A percentile compares a stretch with the other conserved stretches of the same genome.
Evolutionary conservation across 805 yeast species (phyloP).

Genomic region (Metschnikowia kunwiensis): DNA sequence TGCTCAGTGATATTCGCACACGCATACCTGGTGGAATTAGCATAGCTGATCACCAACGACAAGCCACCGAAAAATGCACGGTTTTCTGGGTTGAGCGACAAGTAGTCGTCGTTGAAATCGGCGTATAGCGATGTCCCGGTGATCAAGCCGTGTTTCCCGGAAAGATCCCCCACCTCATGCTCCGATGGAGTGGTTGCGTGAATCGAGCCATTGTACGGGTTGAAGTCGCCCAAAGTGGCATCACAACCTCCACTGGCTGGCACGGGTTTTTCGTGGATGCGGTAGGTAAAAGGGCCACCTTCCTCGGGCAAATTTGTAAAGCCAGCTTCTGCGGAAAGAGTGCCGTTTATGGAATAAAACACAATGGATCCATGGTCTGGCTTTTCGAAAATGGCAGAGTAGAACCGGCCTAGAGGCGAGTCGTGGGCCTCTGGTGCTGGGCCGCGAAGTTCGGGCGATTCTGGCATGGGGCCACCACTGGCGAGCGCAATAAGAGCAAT

Average conservation of each 20-base stretch:
- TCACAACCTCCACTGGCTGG: constrained; percentile 31
- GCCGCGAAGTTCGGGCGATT: too few relatives aligned
- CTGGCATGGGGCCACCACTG: too few relatives aligned
- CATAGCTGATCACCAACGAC: too few relatives aligned
- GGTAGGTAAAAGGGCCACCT: constrained; percentile 41
- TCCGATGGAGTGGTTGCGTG: constrained; percentile 24
- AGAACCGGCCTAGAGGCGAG: constrained; percentile 27
- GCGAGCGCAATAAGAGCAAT: constrained; percentile 13
- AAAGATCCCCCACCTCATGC: constrained; percentile 37
- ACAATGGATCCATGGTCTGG: constrained; percentile 28
- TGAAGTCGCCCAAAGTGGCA: constrained; percentile 33
- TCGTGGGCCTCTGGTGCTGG: constrained; percentile 28
- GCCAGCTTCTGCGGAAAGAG: constrained; percentile 33
- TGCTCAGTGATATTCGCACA: constrained; percentile 43
- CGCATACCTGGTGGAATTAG: constrained; percentile 30
- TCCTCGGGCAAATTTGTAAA: constrained; percentile 29
- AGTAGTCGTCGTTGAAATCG: too few relatives aligned
- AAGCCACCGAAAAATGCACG: too few relatives aligned
- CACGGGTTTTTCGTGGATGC: constrained; percentile 35
- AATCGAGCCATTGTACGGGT: constrained; percentile 34
- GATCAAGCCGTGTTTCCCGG: constrained; percentile 39
- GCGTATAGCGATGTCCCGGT: constrained; percentile 24
- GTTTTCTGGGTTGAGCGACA: too few relatives aligned
- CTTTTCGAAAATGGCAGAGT: constrained; percentile 24
- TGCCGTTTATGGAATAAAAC: constrained; percentile 30